Base-by-base conservation (phyloP, 2,329 filamentous ascomycete genomes). In the Ophiocordyceps camponoti-rufipedis region DNA sequence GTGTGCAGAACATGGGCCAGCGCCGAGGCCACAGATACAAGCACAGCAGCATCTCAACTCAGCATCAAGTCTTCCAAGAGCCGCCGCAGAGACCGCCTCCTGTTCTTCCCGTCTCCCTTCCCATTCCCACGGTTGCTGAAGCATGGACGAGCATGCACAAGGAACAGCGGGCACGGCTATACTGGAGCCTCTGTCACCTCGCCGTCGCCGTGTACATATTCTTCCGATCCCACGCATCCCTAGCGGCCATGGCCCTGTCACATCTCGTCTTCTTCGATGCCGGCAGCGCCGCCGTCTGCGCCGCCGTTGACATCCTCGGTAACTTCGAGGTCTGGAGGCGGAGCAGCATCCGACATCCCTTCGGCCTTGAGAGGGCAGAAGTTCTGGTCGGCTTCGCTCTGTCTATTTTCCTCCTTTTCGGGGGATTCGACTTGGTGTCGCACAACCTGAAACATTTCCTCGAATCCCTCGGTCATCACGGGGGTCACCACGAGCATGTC, bases 311-410 rank as follows among this genome's bases (percentile, higher is more conserved):
- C 57, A 85, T 96, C 1, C 75, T 95, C 43, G 80, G 85, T 44
- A 98, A 98, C 61, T 98, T 98, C 55, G 91, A 98, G 59, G 88
- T 96, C 39, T 98, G 91, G 91, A 85, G 86, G 51, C 77, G 89
- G 42, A 89, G 85, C 53, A 93, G 82, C 52, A 83, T 98, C 54
- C 80, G 88, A 23, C 87, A 98, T 62, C 91, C 91, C 0, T 98
- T 98, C 58, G 88, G 82, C 4, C 74, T 98, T 23, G 86, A 95
- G 64, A 78, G 91, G 45, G 84, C 85, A 48, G 91, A 98, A 62
- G 89, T 98, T 5, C 75, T 98, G 14, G 87, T 88, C 33, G 91
- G 91, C 16, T 94, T 98, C 52, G 91, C 88, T 49, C 86, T 96
- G 78, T 93, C 87, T 44, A 83, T 98, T 38, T 86, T 95, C 49